Conservation (phyloP, 2,329 filamentous ascomycete species). For the Escovopsis weberi region DNA sequence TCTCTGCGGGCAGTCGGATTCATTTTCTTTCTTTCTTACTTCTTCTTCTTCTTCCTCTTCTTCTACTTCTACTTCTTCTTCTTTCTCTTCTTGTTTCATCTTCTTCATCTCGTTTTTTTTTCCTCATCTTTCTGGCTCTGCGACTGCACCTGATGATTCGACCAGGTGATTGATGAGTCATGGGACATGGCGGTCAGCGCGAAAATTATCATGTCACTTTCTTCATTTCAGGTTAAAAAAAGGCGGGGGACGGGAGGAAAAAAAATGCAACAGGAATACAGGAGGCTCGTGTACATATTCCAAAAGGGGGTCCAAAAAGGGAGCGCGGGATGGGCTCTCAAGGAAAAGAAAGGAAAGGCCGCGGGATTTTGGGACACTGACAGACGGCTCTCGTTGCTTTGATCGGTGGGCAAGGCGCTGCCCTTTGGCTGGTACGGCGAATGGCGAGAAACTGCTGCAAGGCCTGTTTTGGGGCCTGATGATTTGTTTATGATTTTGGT, state of each 20-base stretch:
- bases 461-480: slow-evolving; percentile 4
- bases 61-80: slow-evolving; percentile 4
- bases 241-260: not conserved
- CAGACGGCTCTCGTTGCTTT: slow-evolving; percentile 4
- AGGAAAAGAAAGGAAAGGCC: no score
- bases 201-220: no score
- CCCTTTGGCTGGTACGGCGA: slow-evolving; percentile 7
- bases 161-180: no score
- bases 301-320: no score
- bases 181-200: no score
- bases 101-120: no score
- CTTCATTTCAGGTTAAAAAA: no score
- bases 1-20: slow-evolving; percentile 6
- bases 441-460: slow-evolving; percentile 6
- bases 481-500: not conserved
- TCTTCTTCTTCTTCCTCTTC: no score
- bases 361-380: slow-evolving; percentile 5
- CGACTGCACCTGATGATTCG: no score
- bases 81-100: slow-evolving; percentile 4
- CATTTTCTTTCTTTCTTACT: slow-evolving; percentile 4
- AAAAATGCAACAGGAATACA: no score
- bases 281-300: slow-evolving; percentile 6
- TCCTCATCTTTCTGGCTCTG: no score
- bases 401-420: slow-evolving; percentile 7
- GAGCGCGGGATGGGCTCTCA: no score